These are phyloP conservation scores for Dovyalis caffra DNA, from an alignment of 345 rosid species.

Conservation along the genomic window DNA sequence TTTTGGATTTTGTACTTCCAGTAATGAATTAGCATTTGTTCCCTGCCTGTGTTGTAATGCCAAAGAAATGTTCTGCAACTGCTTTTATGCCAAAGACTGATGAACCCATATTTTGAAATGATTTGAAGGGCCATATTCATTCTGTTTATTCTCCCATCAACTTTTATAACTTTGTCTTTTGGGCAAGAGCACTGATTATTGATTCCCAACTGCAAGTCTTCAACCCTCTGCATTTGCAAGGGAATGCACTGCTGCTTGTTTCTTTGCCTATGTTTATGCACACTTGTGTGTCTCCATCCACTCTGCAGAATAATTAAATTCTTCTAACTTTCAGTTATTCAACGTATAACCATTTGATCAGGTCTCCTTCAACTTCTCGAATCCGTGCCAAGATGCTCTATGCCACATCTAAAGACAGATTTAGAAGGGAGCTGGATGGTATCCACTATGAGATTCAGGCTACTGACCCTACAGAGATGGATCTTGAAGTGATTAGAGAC, in stretches of 20 bases:
- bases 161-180: background rate
- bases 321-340: background rate
- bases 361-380: conserved; percentile 27
- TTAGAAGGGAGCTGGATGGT: conserved; percentile 21
- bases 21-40: background rate
- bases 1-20: background rate
- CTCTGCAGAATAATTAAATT: background rate
- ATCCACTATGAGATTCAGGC: conserved; percentile 26
- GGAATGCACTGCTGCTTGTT: background rate
- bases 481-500: conserved; percentile 25
- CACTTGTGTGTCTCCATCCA: background rate
- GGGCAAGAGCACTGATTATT: background rate
- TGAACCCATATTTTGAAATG: background rate
- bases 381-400: conserved; percentile 28
- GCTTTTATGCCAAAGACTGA: background rate
- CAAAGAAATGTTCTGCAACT: background rate
- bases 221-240: background rate
- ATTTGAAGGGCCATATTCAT: background rate
- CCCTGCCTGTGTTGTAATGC: background rate
- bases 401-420: conserved; percentile 24
- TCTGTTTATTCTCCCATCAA: background rate
- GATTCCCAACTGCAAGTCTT: background rate
- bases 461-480: conserved; percentile 24
- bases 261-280: background rate
- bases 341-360: background rate